Base-by-base conservation (phyloP, 106 monocot species). In the Dendrobium huoshanense region DNA sequence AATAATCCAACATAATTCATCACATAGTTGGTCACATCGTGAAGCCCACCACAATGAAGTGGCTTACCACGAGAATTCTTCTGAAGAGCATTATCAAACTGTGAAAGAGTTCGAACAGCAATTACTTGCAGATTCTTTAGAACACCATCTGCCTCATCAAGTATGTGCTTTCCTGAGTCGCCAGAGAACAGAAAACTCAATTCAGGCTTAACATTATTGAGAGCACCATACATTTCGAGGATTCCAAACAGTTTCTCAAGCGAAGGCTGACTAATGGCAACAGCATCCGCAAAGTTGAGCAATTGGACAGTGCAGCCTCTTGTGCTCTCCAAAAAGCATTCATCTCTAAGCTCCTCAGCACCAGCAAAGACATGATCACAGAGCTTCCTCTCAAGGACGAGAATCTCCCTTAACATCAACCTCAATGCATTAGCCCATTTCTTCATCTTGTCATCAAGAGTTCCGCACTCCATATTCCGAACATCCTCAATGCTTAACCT, bases 401-500 rank as follows among this genome's bases (percentile, higher is more conserved):
- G 77, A 15, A 88, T 80, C 6, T 72, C 75, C 19, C 49, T 54
- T 10, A 80, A 59, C 4, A 85, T 78, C 5, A 80, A 77, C 59
- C 77, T 81, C 15, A 85, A 73, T 6, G 81, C 86, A 67, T 79
- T 81, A 17, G 43, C 65, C 91, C 91, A 91, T 44, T 81, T 85
- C 85, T 83, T 85, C 83, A 91, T 91, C 77, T 77, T 80, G 37
- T 83, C 87, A 67, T 85, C 79, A 5, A 91, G 56, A 0, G 58
- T 15, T 9, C 56, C 33, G 84, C 88, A 88, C 55, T 84, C 86
- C 24, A 87, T 70, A 70, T 77, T 42, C 86, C 85, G 88, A 42
- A 91, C 91, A 67, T 91, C 91, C 27, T 86, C 91, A 6, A 91
- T 88, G 83, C 90, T 88, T 51, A 90, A 76, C 67, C 81, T 75